phyloP scores from a whole-genome alignment of 108 stramenopile species.

The Bacterosira constricta region DNA sequence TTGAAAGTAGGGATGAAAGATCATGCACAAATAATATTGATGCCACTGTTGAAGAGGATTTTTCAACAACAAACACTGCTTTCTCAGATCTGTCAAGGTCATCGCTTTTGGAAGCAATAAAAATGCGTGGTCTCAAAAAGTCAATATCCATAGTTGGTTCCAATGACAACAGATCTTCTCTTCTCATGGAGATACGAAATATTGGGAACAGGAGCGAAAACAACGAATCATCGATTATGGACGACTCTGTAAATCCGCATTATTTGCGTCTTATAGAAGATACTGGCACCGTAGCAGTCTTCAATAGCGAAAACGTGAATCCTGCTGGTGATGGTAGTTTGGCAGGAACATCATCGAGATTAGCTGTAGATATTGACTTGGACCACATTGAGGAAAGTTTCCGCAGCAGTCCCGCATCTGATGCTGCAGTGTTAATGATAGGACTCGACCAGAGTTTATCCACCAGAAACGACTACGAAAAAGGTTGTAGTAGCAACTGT shows the following conservation, averaged over 20 bases:
- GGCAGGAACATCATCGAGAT: neutral
- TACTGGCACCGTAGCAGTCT: neutral
- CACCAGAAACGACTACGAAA: neutral
- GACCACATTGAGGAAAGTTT: neutral
- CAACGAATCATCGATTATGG: neutral
- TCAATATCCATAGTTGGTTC: slow-evolving; percentile 4
- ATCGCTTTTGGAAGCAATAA: slow-evolving; percentile 20
- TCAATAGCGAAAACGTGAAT: neutral
- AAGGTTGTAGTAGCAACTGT: neutral
- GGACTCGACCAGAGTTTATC: neutral
- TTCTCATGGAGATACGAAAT: slow-evolving; percentile 7
- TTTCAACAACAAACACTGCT: slow-evolving; percentile 8
- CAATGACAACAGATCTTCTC: slow-evolving; percentile 12
- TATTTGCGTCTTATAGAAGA: neutral
- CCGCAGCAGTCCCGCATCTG: slow-evolving; percentile 1
- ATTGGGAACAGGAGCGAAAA: neutral
- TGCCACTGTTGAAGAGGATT: neutral
- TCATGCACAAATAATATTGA: neutral
- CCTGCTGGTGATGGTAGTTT: neutral
- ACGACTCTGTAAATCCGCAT: neutral
- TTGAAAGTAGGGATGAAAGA: neutral
- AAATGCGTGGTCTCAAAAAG: slow-evolving; percentile 7
- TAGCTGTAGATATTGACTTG: neutral
- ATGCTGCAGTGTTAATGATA: slow-evolving; percentile 9
- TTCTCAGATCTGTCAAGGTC: slow-evolving; percentile 21